A percentile compares a stretch with the other conserved stretches of the same genome.
Conservation (phyloP, 1,284 basidiomycete genomes). For the Apiotrichum gamsii region DNA sequence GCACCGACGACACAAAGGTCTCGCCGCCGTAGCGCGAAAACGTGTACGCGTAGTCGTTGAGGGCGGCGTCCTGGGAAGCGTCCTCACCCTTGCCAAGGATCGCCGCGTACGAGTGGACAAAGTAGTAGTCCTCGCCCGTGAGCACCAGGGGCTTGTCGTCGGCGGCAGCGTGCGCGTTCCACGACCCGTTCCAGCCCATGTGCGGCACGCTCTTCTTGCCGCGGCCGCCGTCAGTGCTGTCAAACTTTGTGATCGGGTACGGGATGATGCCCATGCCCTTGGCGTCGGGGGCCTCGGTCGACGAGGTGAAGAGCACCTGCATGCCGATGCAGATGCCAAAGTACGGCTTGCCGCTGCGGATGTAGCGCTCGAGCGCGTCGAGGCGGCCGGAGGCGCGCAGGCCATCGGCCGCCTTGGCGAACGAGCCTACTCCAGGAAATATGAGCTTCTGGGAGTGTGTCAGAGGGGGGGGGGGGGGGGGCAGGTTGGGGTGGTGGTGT, state of each 20-base stretch:
- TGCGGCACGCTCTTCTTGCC: slow-evolving; percentile 80
- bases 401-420: slow-evolving; percentile 77
- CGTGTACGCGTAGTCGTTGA: slow-evolving; percentile 67
- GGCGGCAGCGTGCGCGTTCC: slow-evolving; percentile 25
- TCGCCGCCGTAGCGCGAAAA: slow-evolving; percentile 91
- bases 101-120: slow-evolving; percentile 87
- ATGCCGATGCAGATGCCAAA: slow-evolving; percentile 98
- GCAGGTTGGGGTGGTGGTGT: background rate
- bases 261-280: slow-evolving; percentile 49
- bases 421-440: slow-evolving; percentile 97
- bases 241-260: slow-evolving; percentile 46
- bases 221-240: slow-evolving; percentile 24
- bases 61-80: slow-evolving; percentile 43
- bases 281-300: slow-evolving; percentile 58
- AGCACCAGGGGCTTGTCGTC: slow-evolving; percentile 44
- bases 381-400: slow-evolving; percentile 68
- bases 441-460: slow-evolving; percentile 66
- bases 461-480: background rate
- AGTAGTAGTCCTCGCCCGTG: slow-evolving; percentile 70
- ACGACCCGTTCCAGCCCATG: slow-evolving; percentile 90
- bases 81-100: slow-evolving; percentile 54
- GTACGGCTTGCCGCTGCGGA: slow-evolving; percentile 84
- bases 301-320: slow-evolving; percentile 87
- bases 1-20: slow-evolving; percentile 81
- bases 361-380: slow-evolving; percentile 75